Evolutionary conservation across 2,329 filamentous ascomycete species (phyloP).

Genomic region (Rhynchosporium graminicola): DNA sequence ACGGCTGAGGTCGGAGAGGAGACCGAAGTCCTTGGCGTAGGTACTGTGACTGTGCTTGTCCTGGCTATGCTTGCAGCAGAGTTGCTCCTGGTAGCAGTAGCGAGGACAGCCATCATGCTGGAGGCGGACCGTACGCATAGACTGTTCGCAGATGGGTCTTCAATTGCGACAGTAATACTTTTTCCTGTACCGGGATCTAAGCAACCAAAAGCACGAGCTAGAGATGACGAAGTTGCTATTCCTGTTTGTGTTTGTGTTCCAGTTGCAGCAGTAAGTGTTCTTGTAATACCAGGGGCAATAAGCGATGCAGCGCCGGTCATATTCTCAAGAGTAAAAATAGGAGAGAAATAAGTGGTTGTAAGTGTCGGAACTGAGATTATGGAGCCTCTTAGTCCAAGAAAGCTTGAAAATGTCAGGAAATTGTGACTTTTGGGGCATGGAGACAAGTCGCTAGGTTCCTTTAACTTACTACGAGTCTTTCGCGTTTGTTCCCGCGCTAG

Average conservation of each 20-base stretch:
- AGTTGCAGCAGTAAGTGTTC: slow-evolving; percentile 11
- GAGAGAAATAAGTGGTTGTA: slow-evolving; percentile 23
- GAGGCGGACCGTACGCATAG: slow-evolving; percentile 18
- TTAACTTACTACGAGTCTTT: slow-evolving; percentile 19
- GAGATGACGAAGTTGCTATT: slow-evolving; percentile 4
- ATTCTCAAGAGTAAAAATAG: slow-evolving; percentile 22
- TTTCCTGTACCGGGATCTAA: slow-evolving; percentile 1
- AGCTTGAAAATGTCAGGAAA: slow-evolving; percentile 7
- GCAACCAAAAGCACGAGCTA: slow-evolving; percentile 15
- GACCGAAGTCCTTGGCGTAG: background rate
- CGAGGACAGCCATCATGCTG: slow-evolving; percentile 11
- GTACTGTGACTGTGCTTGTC: background rate
- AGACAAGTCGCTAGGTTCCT: background rate
- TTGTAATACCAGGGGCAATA: slow-evolving; percentile 8
- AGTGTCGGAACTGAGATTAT: slow-evolving; percentile 15
- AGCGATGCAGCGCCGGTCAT: slow-evolving; percentile 24
- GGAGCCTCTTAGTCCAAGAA: slow-evolving; percentile 22
- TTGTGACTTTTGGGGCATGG: background rate
- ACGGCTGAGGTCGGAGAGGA: background rate
- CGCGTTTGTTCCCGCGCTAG: slow-evolving; percentile 19
- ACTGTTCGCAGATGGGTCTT: slow-evolving; percentile 9
- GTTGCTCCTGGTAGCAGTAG: slow-evolving; percentile 10
- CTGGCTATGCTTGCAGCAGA: slow-evolving; percentile 11
- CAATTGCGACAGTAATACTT: slow-evolving; percentile 12
- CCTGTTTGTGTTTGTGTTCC: slow-evolving; percentile 2